A percentile compares a stretch with the other conserved stretches of the same genome.
These are phyloP conservation scores for Tothia fuscella DNA, from an alignment of 2,329 filamentous ascomycete genomes.

Conservation along the genomic window DNA sequence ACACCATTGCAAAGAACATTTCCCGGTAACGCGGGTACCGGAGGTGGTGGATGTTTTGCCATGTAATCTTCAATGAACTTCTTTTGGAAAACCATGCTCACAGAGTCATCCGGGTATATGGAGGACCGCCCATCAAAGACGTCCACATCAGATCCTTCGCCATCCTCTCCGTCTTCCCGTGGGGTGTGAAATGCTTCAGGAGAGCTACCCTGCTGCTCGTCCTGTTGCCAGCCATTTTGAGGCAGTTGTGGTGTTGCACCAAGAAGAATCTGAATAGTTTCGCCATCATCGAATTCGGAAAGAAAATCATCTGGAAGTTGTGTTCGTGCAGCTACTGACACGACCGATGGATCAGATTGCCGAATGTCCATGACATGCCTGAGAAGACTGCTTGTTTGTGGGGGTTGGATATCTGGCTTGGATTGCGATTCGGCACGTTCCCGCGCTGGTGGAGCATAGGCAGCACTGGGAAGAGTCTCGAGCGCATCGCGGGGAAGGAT, in stretches of 20 bases:
- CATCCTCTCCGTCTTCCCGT: slow-evolving; percentile 1
- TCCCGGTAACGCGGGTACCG: slow-evolving; percentile 13
- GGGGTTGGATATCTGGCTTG: slow-evolving; percentile 2
- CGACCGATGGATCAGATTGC: slow-evolving; percentile 29
- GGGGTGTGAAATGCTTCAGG: slow-evolving; percentile 10
- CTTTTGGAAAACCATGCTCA: slow-evolving; percentile 22
- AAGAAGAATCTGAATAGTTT: slow-evolving; percentile 46
- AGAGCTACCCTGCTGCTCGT: slow-evolving; percentile 8
- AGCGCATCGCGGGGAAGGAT: slow-evolving; percentile 2
- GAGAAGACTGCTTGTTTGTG: slow-evolving; percentile 20
- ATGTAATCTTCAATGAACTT: slow-evolving; percentile 16
- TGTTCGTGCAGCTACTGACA: slow-evolving; percentile 20
- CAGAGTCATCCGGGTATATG: slow-evolving; percentile 25
- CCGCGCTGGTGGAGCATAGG: neutral
- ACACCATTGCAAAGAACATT: slow-evolving; percentile 10
- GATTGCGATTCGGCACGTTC: neutral
- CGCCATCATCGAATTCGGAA: slow-evolving; percentile 37
- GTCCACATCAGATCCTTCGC: neutral
- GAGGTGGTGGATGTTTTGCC: slow-evolving; percentile 22
- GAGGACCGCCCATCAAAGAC: slow-evolving; percentile 21
- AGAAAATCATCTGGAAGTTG: slow-evolving; percentile 18
- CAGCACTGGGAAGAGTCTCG: neutral
- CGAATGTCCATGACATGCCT: slow-evolving; percentile 38
- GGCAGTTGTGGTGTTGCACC: slow-evolving; percentile 32
- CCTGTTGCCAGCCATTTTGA: slow-evolving; percentile 17